phyloP scores from a whole-genome alignment of 176 grass and related monocot genomes.

The Puya raimondii region DNA sequence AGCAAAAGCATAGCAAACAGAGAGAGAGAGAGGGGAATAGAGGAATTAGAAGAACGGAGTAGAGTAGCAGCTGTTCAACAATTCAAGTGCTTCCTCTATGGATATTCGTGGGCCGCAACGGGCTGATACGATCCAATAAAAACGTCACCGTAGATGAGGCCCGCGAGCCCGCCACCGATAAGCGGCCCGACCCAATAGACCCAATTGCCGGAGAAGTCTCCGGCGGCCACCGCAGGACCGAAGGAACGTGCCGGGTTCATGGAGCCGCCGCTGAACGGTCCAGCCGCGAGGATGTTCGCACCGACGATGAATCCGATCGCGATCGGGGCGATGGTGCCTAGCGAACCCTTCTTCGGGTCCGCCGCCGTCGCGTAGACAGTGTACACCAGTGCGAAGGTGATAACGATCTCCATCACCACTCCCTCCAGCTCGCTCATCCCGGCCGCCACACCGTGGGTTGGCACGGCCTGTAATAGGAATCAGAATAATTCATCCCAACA shows the following conservation, averaged over 20 bases:
- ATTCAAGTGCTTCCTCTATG: not conserved
- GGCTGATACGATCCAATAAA: conserved; percentile 17
- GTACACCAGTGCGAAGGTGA: conserved; percentile 38
- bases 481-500: not conserved
- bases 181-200: conserved; percentile 38
- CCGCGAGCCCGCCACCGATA: conserved; percentile 28
- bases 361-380: conserved; percentile 33
- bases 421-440: conserved; percentile 16
- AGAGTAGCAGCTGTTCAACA: not conserved
- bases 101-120: conserved; percentile 8
- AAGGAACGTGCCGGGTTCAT: conserved; percentile 45
- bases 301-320: conserved; percentile 42
- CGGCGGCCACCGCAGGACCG: conserved; percentile 24
- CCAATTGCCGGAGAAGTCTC: conserved; percentile 18
- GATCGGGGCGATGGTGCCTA: conserved; percentile 30
- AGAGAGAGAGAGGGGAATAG: not conserved
- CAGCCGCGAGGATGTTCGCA: conserved; percentile 35
- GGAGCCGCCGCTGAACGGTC: conserved; percentile 31
- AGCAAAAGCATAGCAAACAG: not conserved
- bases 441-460: conserved; percentile 21
- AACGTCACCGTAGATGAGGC: conserved; percentile 19
- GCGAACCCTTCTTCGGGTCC: conserved; percentile 34
- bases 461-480: conserved; percentile 7
- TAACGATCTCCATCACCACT: conserved; percentile 24
- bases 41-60: not conserved